Base-by-base conservation (phyloP, 129 eudicot genomes). In the Flaveria ramosissima region DNA sequence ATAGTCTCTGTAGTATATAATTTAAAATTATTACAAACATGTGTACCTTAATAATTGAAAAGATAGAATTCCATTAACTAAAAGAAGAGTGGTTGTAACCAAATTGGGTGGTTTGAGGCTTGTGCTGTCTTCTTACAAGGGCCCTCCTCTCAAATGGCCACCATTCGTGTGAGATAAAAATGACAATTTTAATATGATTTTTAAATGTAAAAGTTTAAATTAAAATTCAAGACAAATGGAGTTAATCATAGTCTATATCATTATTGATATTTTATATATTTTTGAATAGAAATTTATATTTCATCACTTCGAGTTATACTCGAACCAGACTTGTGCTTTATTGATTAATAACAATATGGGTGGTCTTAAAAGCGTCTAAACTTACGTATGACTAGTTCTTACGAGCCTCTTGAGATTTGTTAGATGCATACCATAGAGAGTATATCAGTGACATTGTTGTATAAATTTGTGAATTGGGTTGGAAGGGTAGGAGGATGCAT, bases 61-160 rank as follows among this genome's bases (percentile, higher is more conserved):
- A 53, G 78, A 19, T 26, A 55, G 30, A 67, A 3, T 41, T 73
- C 50, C 68, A 72, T 51, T 64, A 36, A 42, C 42, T 46, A 47
- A 73, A 70, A 70, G 68, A 23, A 53, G 70, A 60, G 79, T 79
- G n/a, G 72, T 79, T 79, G 83, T 50, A 73, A 59, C 72, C 82
- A 78, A 73, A 73, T 52, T 80, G 69, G 78, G 62, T 80, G 79
- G 78, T 65, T 73, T 63, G 67, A 71, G 83, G 53, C 32, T 72
- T 48, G n/a, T 39, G 68, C 41, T 72, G 83, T 72, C 68, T 23
- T 63, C 71, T 73, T 79, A 13, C 14, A 6, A 64, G 57, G 78
- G 62, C 74, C 75, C 59, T 79, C 69, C 70, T 73, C 42, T 53
- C 83, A 73, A 71, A 48, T 59, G 39, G 11, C 60, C 70, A 43